Base-by-base conservation (phyloP, 129 eudicot genomes). In the Logfia minima region DNA sequence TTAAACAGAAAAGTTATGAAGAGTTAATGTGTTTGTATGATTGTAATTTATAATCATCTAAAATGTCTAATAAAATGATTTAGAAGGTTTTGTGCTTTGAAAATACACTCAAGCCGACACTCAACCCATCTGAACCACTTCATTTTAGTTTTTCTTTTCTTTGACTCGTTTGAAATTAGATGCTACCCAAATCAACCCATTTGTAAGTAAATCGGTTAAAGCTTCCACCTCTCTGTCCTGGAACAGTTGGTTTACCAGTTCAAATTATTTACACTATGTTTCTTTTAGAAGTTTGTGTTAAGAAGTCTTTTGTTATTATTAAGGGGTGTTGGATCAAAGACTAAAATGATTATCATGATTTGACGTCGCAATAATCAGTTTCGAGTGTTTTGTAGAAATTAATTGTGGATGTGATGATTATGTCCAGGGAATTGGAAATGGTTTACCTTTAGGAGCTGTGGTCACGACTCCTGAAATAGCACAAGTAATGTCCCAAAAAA, bases 391-490 rank as follows among this genome's bases (percentile, higher is more conserved):
- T 51, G 59, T 48, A 6, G 28, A 41, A 41, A 41, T 59, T 5
- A 59, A 69, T 9, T 10, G 51, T 43, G 35, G 59, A 69, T 41
- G 17, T 29, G n/a, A 59, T 77, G 31, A 61, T 9, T 65, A 31
- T 53, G 53, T 28, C 35, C 87, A 95, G 99, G 99, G 99, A 35
- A 94, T 94, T 35, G 99, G 99, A 48, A 95, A 95, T 59, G 97
- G 99, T 53, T 84, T 95, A 74, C 99, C 99, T 10, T 89, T 95
- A 8, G 99, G 99, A 75, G 99, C 99, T 6, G 99, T 95, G 13
- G 99, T 95, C 45, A 95, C 99, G 58, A 95, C 99, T 22, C 97
- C 99, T n/a, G 99, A 91, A 82, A 88, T 95, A 45, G 99, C 97
- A 53, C 88, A 85, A 70, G 92, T 95, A 24, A 56, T 94, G 94